phyloP scores from a whole-genome alignment of 139 green algal species.

The Pseudopediastrum boryanum region DNA sequence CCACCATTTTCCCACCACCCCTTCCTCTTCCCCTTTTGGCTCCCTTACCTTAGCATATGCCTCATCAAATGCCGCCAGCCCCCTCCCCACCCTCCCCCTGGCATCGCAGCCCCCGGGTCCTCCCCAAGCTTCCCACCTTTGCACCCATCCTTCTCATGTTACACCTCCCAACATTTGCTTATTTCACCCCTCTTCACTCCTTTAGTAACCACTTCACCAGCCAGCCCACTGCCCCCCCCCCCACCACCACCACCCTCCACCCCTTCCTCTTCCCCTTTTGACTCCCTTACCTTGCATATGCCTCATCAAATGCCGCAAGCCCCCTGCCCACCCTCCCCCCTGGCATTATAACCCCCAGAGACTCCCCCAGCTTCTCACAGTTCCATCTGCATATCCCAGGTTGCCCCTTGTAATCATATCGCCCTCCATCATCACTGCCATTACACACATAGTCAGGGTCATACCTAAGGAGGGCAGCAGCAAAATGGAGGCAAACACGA shows the following conservation, averaged over 20 bases:
- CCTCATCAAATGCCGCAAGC: slow-evolving; percentile 40
- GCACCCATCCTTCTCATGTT: no score
- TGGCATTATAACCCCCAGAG: slow-evolving; percentile 41
- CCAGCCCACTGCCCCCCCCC: neutral
- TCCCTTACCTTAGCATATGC: slow-evolving; percentile 41
- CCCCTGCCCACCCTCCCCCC: slow-evolving; percentile 11
- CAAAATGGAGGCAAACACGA: no score
- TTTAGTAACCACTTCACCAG: neutral
- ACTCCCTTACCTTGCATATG: slow-evolving; percentile 40
- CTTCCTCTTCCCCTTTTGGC: no score
- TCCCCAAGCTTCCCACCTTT: no score
- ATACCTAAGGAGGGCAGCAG: slow-evolving; percentile 3
- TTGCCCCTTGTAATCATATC: slow-evolving; percentile 52
- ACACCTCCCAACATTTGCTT: no score
- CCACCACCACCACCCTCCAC: neutral
- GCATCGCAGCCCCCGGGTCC: slow-evolving; percentile 40
- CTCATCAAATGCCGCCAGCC: slow-evolving; percentile 38
- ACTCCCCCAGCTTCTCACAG: slow-evolving; percentile 55
- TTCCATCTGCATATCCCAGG: slow-evolving; percentile 50
- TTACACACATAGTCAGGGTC: slow-evolving; percentile 61
- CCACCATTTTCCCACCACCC: no score
- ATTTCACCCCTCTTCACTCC: no score
- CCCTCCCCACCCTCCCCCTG: slow-evolving; percentile 13
- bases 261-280: no score
- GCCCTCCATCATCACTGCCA: slow-evolving; percentile 59